These are phyloP conservation scores for Aspergillus spinulosporus DNA, from an alignment of 2,329 filamentous ascomycete species.

Conservation along the genomic window DNA sequence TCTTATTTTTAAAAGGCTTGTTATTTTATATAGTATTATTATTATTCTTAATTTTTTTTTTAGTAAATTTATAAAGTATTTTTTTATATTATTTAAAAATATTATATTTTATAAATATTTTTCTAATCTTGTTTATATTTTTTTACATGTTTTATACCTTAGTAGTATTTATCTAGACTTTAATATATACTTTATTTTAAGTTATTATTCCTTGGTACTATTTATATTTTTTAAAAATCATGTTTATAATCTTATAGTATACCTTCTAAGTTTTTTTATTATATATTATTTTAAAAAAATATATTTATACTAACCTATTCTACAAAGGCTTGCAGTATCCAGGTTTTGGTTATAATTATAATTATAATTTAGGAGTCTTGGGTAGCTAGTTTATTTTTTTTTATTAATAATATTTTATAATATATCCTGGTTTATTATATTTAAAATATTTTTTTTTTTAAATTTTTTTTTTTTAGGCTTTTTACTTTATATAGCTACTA, in stretches of 20 bases:
- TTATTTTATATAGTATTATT: not conserved
- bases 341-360: too few relatives aligned
- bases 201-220: not conserved
- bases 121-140: too few relatives aligned
- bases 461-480: too few relatives aligned
- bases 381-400: too few relatives aligned
- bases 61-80: not conserved
- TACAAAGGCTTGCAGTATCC: not conserved
- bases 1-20: too few relatives aligned
- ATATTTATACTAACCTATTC: too few relatives aligned
- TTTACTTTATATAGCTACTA: too few relatives aligned
- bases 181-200: slow-evolving; percentile 1
- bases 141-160: not conserved
- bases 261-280: not conserved
- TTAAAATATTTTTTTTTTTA: too few relatives aligned
- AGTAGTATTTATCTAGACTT: not conserved
- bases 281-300: not conserved
- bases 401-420: too few relatives aligned
- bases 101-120: not conserved
- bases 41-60: not conserved
- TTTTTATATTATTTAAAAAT: not conserved
- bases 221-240: not conserved
- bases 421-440: too few relatives aligned
- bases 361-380: too few relatives aligned
- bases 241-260: not conserved